Evolutionary conservation across 768 basidiomycete species (phyloP).

Genomic region (Lactifluus rugatus): DNA sequence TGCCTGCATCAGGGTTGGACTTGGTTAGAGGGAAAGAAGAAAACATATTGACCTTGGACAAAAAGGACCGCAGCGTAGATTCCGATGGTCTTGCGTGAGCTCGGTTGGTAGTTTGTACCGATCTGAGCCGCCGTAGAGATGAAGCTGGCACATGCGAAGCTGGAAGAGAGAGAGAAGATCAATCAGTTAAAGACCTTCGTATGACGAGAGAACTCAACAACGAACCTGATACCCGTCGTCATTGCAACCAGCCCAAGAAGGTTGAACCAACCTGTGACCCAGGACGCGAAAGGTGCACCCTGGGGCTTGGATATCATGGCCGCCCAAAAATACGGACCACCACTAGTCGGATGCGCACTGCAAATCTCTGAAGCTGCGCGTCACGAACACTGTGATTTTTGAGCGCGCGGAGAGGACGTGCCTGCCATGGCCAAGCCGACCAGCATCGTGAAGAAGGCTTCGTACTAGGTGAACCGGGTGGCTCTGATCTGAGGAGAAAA

Average conservation of each 20-base stretch:
- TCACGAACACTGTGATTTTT: neutral
- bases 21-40: neutral
- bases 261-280: slow-evolving; percentile 73
- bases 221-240: slow-evolving; percentile 59
- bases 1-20: slow-evolving; percentile 26
- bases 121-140: slow-evolving; percentile 55
- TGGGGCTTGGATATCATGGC: slow-evolving; percentile 55
- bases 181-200: neutral
- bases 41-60: slow-evolving; percentile 39
- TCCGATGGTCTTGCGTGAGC: slow-evolving; percentile 52
- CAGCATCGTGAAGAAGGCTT: slow-evolving; percentile 57
- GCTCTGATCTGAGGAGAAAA: neutral
- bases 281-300: slow-evolving; percentile 56
- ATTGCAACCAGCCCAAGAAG: slow-evolving; percentile 68
- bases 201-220: neutral
- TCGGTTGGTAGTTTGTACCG: slow-evolving; percentile 48
- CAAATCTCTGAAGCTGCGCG: slow-evolving; percentile 27
- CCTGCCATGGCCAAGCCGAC: slow-evolving; percentile 73
- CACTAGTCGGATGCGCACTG: slow-evolving; percentile 61
- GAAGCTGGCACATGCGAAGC: slow-evolving; percentile 59
- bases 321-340: slow-evolving; percentile 77
- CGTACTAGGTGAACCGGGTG: neutral
- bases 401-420: slow-evolving; percentile 22
- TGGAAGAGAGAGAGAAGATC: slow-evolving; percentile 19
- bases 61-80: slow-evolving; percentile 60